Evolutionary conservation across 257 asterid species (phyloP).

Genomic region (Perilla frutescens): DNA sequence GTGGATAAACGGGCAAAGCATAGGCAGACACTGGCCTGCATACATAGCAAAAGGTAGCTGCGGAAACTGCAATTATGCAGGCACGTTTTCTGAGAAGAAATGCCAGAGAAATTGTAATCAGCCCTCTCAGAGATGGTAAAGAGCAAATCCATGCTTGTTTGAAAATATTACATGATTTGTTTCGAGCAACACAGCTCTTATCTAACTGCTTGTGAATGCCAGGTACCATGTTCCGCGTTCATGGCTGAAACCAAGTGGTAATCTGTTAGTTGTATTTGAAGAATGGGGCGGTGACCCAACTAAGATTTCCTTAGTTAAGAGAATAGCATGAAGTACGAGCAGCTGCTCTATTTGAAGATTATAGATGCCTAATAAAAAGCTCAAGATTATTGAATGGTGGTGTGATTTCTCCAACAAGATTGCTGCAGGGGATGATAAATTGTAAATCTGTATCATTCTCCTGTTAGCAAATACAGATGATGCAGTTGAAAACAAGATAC

Average conservation of each 20-base stretch:
- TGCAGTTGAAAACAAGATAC: constrained; percentile 20
- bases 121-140: constrained; percentile 96
- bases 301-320: constrained; percentile 58
- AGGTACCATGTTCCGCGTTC: constrained; percentile 92
- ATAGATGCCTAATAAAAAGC: constrained; percentile 16
- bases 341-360: constrained; percentile 8
- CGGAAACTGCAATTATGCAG: constrained; percentile 71
- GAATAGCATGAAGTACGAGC: constrained; percentile 37
- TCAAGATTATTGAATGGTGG: background rate
- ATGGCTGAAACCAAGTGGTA: constrained; percentile 76
- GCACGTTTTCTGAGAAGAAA: constrained; percentile 70
- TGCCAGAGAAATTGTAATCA: constrained; percentile 76
- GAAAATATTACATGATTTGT: background rate
- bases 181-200: background rate
- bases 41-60: constrained; percentile 80
- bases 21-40: constrained; percentile 95
- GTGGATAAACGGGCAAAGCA: constrained; percentile 88
- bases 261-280: constrained; percentile 75
- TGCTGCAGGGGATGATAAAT: constrained; percentile 35
- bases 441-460: constrained; percentile 40
- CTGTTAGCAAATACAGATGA: constrained; percentile 19
- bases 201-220: constrained; percentile 9
- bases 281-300: constrained; percentile 86
- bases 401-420: background rate
- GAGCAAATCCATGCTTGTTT: background rate